A percentile compares a stretch with the other conserved stretches of the same genome.
These are phyloP conservation scores for Vicia faba DNA, from an alignment of 306 rosid species.

Conservation along the genomic window DNA sequence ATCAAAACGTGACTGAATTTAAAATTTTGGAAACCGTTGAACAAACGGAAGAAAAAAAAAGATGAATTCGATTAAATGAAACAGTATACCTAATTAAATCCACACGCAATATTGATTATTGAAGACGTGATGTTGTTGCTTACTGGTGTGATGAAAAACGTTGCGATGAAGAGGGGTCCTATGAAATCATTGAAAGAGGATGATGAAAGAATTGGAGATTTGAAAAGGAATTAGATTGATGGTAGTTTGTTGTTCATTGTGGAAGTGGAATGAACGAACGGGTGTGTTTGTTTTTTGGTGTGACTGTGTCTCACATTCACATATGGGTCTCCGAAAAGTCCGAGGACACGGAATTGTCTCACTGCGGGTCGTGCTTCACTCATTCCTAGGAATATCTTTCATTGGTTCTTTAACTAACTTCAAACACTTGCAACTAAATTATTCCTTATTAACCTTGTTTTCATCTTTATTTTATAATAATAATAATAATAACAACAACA, in stretches of 20 bases:
- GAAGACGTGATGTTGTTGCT: constrained; percentile 29
- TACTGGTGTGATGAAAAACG: constrained; percentile 36
- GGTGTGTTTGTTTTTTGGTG: not conserved
- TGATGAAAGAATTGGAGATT: not conserved
- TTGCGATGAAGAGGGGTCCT: not conserved
- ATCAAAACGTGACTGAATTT: not conserved
- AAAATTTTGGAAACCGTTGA: not conserved
- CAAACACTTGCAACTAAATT: not conserved
- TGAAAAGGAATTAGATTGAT: constrained; percentile 5
- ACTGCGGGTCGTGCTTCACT: constrained; percentile 12
- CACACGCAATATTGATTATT: not conserved
- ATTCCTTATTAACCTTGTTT: too few relatives aligned
- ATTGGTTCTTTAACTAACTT: not conserved
- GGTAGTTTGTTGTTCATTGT: not conserved
- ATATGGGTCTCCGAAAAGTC: constrained; percentile 36
- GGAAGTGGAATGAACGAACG: constrained; percentile 15
- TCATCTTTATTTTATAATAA: too few relatives aligned
- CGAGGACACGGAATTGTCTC: constrained; percentile 42
- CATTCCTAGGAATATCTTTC: not conserved
- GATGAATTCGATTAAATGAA: constrained; percentile 22
- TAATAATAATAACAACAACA: too few relatives aligned
- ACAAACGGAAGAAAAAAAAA: not conserved
- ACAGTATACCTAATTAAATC: not conserved
- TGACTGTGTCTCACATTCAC: constrained; percentile 1
- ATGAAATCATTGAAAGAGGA: constrained; percentile 16